Base-by-base conservation (phyloP, 495 filamentous ascomycete species). In the Penicillium antarcticum region DNA sequence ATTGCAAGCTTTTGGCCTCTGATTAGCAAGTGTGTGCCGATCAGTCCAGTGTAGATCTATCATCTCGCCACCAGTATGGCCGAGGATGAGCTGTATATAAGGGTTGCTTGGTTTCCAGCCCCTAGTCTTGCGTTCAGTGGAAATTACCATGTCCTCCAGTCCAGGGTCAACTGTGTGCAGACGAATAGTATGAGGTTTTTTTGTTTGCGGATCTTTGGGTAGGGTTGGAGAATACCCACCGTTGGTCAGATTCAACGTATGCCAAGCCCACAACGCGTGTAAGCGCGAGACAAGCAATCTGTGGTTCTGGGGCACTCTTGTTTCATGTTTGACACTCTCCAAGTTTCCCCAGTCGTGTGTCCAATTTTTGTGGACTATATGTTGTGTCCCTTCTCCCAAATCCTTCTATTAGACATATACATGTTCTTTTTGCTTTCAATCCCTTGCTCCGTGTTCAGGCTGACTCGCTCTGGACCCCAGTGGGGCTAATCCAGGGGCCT, bases 251-350 rank as follows among this genome's bases (percentile, higher is more conserved):
- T 29, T 29, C 26, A 29, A 36, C 21, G 39, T 40, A 34, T 41
- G 46, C 46, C 46, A 49, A 49, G 46, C 37, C 36, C 12, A 26
- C 13, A 42, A 49, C 47, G 47, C 47, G 47, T 49, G 47, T 41
- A 23, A 39, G 26, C 8, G 26, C 26, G 26, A 29, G 26, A 29
- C 26, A 29, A 29, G 26, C 26, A 29, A 29, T 29, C 6, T 29
- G 26, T 8, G 26, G 26, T 29, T 29, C 26, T 9, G 26, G 26
- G 26, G 7, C 5, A 29, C 26, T 29, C 26, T 8, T 7, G 26
- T 29, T 29, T 29, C 26, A 29, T 9, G 7, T 29, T 29, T 29
- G 26, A 29, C 5, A 29, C 26, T 29, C 26, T 9, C 26, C 26
- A 29, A 29, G 6, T 29, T 29, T 29, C 26, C 26, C 26, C 26